Conservation (phyloP, 2,329 filamentous ascomycete genomes). For the Xylariomycetidae sp. region DNA sequence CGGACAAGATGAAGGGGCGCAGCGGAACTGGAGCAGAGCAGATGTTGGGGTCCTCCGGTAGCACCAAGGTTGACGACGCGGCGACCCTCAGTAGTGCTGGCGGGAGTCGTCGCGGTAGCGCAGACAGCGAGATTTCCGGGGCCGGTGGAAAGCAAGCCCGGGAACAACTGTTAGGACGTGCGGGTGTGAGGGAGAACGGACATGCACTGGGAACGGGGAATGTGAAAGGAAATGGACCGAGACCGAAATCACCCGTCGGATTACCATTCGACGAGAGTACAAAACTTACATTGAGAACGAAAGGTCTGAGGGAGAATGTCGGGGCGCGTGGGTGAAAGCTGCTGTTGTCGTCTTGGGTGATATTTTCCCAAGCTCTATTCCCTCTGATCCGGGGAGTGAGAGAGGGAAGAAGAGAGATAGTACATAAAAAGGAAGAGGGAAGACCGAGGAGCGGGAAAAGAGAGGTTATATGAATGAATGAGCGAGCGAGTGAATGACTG, state of each 20-base stretch:
- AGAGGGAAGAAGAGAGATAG: no score
- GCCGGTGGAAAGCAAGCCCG: constrained; percentile 29
- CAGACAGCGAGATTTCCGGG: constrained; percentile 26
- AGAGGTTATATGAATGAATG: no score
- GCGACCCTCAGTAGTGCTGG: constrained; percentile 27
- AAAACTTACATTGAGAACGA: not conserved
- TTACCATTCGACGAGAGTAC: not conserved
- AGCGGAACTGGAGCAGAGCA: constrained; percentile 10
- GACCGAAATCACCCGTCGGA: not conserved
- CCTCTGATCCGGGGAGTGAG: no score
- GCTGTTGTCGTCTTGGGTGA: not conserved
- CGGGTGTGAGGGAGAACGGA: constrained; percentile 24
- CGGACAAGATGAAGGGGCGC: constrained; percentile 39
- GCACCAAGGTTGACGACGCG: constrained; percentile 30
- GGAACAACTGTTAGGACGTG: constrained; percentile 37
- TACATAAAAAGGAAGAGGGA: not conserved
- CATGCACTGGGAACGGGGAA: constrained; percentile 1
- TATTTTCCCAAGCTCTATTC: not conserved
- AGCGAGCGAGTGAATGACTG: no score
- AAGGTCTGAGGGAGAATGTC: not conserved
- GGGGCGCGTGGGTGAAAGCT: not conserved
- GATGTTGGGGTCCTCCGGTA: constrained; percentile 8
- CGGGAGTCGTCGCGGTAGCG: constrained; percentile 27
- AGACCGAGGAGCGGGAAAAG: not conserved
- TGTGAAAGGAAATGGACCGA: constrained; percentile 2